Conservation (phyloP, 164 flowering plant genomes). For the Chloranthus sessilifolius region DNA sequence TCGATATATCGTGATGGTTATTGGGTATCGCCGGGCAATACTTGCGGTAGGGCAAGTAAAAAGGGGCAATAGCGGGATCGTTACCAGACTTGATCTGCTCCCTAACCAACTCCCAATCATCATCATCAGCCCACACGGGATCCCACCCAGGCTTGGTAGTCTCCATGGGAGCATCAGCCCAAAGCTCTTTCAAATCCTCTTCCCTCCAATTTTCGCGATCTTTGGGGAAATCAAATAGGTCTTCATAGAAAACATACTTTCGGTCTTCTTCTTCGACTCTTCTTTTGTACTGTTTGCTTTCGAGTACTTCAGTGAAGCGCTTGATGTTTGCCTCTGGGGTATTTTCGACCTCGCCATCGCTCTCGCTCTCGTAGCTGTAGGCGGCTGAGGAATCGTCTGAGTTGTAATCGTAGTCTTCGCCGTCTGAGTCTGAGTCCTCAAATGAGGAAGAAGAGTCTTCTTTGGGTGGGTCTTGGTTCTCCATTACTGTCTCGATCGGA, state of each 20-base stretch:
- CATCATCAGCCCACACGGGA: conserved; percentile 75
- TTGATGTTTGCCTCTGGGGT: conserved; percentile 34
- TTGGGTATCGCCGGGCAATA: conserved; percentile 65
- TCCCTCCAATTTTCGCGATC: conserved; percentile 88
- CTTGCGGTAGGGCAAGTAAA: conserved; percentile 75
- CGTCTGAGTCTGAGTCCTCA: conserved; percentile 13
- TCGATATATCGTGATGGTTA: conserved; percentile 50
- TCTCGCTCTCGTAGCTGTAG: background rate
- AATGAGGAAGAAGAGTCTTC: conserved; percentile 2
- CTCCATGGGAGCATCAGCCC: conserved; percentile 67
- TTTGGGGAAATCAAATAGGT: conserved; percentile 57
- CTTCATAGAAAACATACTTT: conserved; percentile 21
- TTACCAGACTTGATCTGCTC: conserved; percentile 44
- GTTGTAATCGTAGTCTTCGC: conserved; percentile 29
- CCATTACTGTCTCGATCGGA: too few species aligned
- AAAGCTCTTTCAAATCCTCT: conserved; percentile 67
- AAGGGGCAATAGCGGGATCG: conserved; percentile 74
- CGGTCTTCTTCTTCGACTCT: conserved; percentile 33
- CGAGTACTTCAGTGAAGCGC: conserved; percentile 21
- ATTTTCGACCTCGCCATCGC: conserved; percentile 26
- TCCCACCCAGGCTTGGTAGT: conserved; percentile 78
- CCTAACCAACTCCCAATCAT: conserved; percentile 51
- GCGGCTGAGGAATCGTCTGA: conserved; percentile 15
- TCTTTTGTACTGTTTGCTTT: conserved; percentile 25
- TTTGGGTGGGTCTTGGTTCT: too few species aligned